A percentile compares a stretch with the other conserved stretches of the same genome.
These are phyloP conservation scores for Saxophila tyrrhenica DNA, from an alignment of 495 filamentous ascomycete species.

Conservation along the genomic window DNA sequence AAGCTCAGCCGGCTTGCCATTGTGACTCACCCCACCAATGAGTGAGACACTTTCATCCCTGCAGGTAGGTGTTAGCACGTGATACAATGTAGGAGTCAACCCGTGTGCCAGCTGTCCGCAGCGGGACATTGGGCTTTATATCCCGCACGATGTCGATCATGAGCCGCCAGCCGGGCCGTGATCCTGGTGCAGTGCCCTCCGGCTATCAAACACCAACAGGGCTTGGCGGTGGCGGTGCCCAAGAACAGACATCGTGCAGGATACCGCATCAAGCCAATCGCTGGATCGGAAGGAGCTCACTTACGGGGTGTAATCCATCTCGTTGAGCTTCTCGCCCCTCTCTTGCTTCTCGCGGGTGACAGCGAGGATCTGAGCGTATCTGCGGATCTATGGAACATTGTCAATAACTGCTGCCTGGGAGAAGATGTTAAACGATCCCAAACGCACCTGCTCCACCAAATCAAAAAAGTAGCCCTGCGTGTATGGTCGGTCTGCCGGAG, in stretches of 20 bases:
- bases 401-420: slow-evolving; percentile 5
- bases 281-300: slow-evolving; percentile 6
- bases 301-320: slow-evolving; percentile 34
- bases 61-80: slow-evolving; percentile 33
- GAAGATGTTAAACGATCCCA: slow-evolving; percentile 22
- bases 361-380: slow-evolving; percentile 39
- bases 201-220: neutral
- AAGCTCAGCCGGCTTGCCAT: slow-evolving; percentile 66
- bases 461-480: slow-evolving; percentile 90
- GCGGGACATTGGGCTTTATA: neutral
- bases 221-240: neutral
- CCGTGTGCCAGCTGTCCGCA: slow-evolving; percentile 1
- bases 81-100: slow-evolving; percentile 1
- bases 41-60: slow-evolving; percentile 59
- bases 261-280: neutral
- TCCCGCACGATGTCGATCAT: neutral
- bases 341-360: slow-evolving; percentile 36
- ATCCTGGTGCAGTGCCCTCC: neutral
- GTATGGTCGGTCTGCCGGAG: slow-evolving; percentile 74
- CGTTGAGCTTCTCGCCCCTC: slow-evolving; percentile 29
- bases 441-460: slow-evolving; percentile 62
- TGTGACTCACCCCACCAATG: slow-evolving; percentile 62
- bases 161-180: neutral
- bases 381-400: slow-evolving; percentile 22
- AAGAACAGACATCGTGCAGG: no score